Evolutionary conservation across 805 yeast species (phyloP).

Genomic region (Saturnispora besseyi): DNA sequence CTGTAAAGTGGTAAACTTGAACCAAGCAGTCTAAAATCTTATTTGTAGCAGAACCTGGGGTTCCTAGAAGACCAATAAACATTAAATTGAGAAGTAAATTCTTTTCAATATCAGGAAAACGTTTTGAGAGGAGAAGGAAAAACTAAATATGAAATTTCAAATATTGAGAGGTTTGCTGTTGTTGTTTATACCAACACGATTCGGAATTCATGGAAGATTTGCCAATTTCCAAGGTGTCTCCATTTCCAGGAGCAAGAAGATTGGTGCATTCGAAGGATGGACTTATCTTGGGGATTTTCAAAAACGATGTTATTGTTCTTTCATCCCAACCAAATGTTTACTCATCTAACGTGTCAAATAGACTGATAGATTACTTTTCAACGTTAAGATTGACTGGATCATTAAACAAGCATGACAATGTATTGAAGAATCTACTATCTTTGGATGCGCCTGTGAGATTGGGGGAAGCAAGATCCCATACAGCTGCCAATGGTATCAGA

Average conservation of each 20-base stretch:
- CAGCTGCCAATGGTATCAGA: constrained; percentile 4
- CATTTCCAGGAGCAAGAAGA: constrained; percentile 3
- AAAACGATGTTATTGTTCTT: constrained; percentile 10
- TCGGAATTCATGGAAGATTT: constrained; percentile 7
- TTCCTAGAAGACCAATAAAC: constrained; percentile 71
- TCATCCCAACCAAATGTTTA: constrained; percentile 3
- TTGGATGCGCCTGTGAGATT: constrained; percentile 9
- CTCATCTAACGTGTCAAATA: neutral
- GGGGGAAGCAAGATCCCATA: constrained; percentile 10
- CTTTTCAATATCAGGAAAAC: neutral
- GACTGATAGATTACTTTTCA: constrained; percentile 9
- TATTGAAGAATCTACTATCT: constrained; percentile 5
- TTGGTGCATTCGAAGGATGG: constrained; percentile 15
- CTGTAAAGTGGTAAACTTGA: neutral
- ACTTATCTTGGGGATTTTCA: constrained; percentile 7
- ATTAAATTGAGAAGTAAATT: constrained; percentile 26
- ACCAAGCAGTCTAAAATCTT: constrained; percentile 30
- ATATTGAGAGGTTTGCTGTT: neutral
- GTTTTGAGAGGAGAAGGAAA: neutral
- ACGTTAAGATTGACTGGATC: constrained; percentile 8
- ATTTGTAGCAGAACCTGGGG: constrained; percentile 57
- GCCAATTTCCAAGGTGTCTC: constrained; percentile 4
- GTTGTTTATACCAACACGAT: neutral
- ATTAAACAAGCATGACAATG: constrained; percentile 8
- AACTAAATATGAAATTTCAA: neutral